phyloP scores from a whole-genome alignment of 768 basidiomycete genomes.

The Pholiota conissans region DNA sequence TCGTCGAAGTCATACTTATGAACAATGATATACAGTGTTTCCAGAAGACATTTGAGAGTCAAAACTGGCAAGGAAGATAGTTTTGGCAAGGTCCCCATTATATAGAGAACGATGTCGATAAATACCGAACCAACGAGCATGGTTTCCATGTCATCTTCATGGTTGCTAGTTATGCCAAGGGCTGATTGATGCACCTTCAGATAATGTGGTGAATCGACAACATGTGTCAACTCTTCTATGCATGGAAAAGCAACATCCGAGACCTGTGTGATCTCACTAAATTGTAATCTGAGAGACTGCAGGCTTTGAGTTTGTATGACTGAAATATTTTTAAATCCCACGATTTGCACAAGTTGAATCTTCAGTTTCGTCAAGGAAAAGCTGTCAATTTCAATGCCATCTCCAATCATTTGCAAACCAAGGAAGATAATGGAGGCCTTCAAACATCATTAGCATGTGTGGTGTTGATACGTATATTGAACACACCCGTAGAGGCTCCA shows the following conservation, averaged over 20 bases:
- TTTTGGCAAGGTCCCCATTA: constrained; percentile 48
- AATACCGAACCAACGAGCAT: constrained; percentile 63
- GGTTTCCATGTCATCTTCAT: constrained; percentile 41
- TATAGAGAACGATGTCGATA: constrained; percentile 56
- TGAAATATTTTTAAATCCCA: constrained; percentile 57
- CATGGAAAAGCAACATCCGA: constrained; percentile 50
- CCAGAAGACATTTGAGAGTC: constrained; percentile 60
- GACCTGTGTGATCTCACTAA: constrained; percentile 46
- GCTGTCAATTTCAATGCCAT: constrained; percentile 55
- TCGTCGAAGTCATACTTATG: constrained; percentile 76
- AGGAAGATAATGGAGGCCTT: constrained; percentile 60
- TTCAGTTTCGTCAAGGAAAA: constrained; percentile 63
- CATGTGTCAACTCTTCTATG: constrained; percentile 52
- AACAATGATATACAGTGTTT: constrained; percentile 62
- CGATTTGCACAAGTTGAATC: constrained; percentile 42
- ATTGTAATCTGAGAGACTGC: constrained; percentile 53
- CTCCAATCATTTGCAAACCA: constrained; percentile 64
- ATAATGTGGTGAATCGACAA: constrained; percentile 60
- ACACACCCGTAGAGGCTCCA: constrained; percentile 46
- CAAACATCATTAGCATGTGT: neutral
- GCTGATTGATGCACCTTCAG: constrained; percentile 48
- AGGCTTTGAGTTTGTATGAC: constrained; percentile 46
- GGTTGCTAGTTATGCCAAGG: constrained; percentile 34
- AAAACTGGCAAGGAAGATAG: constrained; percentile 51
- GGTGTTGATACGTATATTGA: neutral